Percentiles rank a stretch among this genome's conserved stretches.
phyloP scores from a whole-genome alignment of 345 rosid species.

The Moringa oleifera region DNA sequence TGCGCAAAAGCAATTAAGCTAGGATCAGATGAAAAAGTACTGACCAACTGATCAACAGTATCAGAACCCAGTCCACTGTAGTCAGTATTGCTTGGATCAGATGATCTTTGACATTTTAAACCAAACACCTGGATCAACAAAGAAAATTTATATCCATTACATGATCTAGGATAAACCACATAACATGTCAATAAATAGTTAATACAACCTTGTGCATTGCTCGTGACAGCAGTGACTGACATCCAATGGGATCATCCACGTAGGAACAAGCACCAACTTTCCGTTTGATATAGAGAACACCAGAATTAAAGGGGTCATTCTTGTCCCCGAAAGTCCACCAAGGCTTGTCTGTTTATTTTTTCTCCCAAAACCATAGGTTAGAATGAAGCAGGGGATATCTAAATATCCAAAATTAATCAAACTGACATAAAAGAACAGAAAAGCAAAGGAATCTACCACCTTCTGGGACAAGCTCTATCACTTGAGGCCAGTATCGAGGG shows the following conservation, averaged over 20 bases:
- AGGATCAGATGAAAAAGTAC: constrained; percentile 93
- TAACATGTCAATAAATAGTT: background rate
- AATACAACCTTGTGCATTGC: constrained; percentile 89
- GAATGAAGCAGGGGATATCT: constrained; percentile 3
- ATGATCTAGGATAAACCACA: constrained; percentile 4
- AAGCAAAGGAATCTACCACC: constrained; percentile 34
- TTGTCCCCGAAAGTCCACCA: constrained; percentile 83
- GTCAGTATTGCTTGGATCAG: constrained; percentile 27
- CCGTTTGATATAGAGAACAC: constrained; percentile 82
- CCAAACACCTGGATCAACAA: constrained; percentile 66
- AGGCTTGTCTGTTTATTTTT: constrained; percentile 50
- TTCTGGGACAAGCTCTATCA: constrained; percentile 77
- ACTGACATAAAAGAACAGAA: constrained; percentile 16
- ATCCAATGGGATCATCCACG: constrained; percentile 90
- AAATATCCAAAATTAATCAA: constrained; percentile 3
- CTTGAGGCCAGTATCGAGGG: constrained; percentile 96
- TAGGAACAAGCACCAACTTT: constrained; percentile 98
- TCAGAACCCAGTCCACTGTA: constrained; percentile 44
- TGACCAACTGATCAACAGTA: constrained; percentile 83
- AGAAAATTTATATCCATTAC: constrained; percentile 8
- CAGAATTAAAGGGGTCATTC: constrained; percentile 75
- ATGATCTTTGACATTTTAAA: constrained; percentile 41
- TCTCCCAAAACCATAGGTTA: background rate
- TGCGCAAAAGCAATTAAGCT: constrained; percentile 92
- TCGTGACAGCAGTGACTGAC: constrained; percentile 87